phyloP scores from a whole-genome alignment of 2,329 filamentous ascomycete genomes.

The Anthostomella pinea region DNA sequence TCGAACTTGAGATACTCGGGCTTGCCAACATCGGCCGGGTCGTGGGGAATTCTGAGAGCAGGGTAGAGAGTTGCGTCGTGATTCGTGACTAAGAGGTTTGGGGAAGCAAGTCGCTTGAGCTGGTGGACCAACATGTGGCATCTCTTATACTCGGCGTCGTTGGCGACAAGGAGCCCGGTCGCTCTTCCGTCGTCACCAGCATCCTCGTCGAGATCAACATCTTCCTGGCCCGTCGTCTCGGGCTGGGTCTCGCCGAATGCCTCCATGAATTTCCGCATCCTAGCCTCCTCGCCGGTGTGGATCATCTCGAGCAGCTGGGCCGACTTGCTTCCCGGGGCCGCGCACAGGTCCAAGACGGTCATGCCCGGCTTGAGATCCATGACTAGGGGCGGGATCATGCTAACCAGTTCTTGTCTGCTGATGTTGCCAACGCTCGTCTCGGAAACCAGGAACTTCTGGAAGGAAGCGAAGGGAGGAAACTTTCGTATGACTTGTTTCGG shows the following conservation, averaged over 20 bases:
- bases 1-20: constrained; percentile 97
- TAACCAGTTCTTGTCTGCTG: constrained; percentile 94
- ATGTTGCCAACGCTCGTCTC: constrained; percentile 98
- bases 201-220: constrained; percentile 53
- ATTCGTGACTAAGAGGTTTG: constrained; percentile 95
- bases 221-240: constrained; percentile 46
- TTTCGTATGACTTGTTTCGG: constrained; percentile 94
- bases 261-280: constrained; percentile 69
- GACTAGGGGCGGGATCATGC: constrained; percentile 95
- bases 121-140: constrained; percentile 97
- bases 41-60: constrained; percentile 76
- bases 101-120: constrained; percentile 93
- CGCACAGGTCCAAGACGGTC: constrained; percentile 92
- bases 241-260: constrained; percentile 43
- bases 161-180: constrained; percentile 89
- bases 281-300: constrained; percentile 85
- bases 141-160: constrained; percentile 95
- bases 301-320: constrained; percentile 94
- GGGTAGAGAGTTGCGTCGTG: constrained; percentile 97
- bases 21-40: constrained; percentile 50
- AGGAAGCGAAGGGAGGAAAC: constrained; percentile 89
- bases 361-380: constrained; percentile 90
- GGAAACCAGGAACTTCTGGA: constrained; percentile 96
- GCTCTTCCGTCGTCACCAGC: constrained; percentile 76
- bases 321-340: constrained; percentile 94